Evolutionary conservation across 1,139 yeast genomes (phyloP).

Genomic region (Yamadazyma mexicana): DNA sequence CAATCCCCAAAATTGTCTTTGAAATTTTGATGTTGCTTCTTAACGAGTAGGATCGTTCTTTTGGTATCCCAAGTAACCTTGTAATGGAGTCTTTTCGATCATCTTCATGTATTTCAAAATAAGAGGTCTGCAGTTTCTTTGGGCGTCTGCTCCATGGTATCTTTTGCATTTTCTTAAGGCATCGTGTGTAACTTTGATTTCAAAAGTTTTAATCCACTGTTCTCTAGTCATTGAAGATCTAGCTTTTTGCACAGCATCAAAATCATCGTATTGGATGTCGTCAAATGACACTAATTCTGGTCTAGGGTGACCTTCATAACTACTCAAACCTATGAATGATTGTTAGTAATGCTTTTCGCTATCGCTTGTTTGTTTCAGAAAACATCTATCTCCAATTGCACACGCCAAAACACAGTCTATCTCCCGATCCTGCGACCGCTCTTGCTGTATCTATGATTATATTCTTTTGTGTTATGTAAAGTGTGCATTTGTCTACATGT

Average conservation of each 20-base stretch:
- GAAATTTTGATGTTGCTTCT: no score
- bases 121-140: constrained; percentile 58
- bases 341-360: constrained; percentile 11
- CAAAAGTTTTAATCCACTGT: constrained; percentile 74
- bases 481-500: not conserved
- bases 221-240: constrained; percentile 78
- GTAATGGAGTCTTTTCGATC: constrained; percentile 66
- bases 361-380: no score
- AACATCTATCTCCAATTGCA: no score
- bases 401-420: not conserved
- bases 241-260: constrained; percentile 64
- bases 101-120: constrained; percentile 77
- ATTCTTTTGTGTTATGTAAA: not conserved
- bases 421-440: not conserved
- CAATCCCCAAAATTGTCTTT: no score
- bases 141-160: constrained; percentile 76
- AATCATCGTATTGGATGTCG: constrained; percentile 74
- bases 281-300: constrained; percentile 82
- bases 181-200: constrained; percentile 65
- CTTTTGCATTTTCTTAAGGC: constrained; percentile 77
- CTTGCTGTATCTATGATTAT: no score
- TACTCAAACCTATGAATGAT: constrained; percentile 29
- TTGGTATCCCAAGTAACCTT: constrained; percentile 80
- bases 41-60: constrained; percentile 72
- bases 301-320: constrained; percentile 55